A percentile compares a stretch with the other conserved stretches of the same genome.
phyloP scores from a whole-genome alignment of 2,329 filamentous ascomycete genomes.

The Pestalotiopsis sp. region DNA sequence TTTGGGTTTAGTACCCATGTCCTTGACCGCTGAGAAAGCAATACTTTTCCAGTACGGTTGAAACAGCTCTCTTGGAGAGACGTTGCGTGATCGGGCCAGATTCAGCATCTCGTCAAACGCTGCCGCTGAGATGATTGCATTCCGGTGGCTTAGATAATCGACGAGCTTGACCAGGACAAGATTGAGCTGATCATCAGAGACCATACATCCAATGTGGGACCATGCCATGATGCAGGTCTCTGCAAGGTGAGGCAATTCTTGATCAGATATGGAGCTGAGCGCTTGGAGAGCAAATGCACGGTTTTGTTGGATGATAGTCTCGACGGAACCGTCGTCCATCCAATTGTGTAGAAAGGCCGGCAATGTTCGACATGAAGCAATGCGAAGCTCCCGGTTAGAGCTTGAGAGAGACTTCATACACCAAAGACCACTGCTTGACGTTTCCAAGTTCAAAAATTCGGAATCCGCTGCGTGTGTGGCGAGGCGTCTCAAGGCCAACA shows the following conservation, averaged over 20 bases:
- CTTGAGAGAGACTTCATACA: constrained; percentile 81
- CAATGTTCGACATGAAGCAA: constrained; percentile 74
- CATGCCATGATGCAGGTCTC: constrained; percentile 87
- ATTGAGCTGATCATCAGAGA: constrained; percentile 82
- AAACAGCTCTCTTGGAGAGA: constrained; percentile 70
- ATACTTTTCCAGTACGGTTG: constrained; percentile 88
- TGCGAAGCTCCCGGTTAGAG: constrained; percentile 80
- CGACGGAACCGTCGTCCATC: constrained; percentile 33
- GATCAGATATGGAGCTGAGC: constrained; percentile 72
- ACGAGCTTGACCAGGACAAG: constrained; percentile 82
- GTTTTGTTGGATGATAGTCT: constrained; percentile 60
- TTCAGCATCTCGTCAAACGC: constrained; percentile 82
- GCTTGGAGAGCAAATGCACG: constrained; percentile 71
- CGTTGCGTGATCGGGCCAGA: constrained; percentile 66
- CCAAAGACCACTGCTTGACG: constrained; percentile 74
- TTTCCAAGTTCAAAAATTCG: constrained; percentile 66
- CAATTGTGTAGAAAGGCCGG: constrained; percentile 63
- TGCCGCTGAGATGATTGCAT: constrained; percentile 76
- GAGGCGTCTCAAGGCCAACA: constrained; percentile 71
- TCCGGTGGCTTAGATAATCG: constrained; percentile 84
- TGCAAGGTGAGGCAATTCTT: constrained; percentile 66
- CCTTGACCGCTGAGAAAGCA: constrained; percentile 80
- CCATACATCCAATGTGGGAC: constrained; percentile 77
- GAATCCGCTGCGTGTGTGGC: constrained; percentile 65
- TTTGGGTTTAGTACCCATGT: constrained; percentile 79